Evolutionary conservation across 169 alveolate genomes (phyloP), one percentile per base, ranked within the genome.

Genomic region (Cryptosporidium baileyi): DNA sequence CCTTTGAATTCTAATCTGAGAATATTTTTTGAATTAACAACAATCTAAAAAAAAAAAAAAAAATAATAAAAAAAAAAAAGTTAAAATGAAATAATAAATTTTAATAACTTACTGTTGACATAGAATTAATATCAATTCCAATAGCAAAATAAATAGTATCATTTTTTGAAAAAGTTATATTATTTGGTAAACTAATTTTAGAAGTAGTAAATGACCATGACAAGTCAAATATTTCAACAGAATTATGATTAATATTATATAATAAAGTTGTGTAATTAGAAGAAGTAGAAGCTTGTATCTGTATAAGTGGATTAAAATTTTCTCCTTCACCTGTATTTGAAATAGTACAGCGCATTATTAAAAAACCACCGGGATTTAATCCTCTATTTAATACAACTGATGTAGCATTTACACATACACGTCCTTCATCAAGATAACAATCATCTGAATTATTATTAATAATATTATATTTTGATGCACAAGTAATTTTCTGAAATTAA

Each of bases 291-390:
- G 74, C 85, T n/a, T 74, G 85, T 36, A 74, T 74, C 22, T 74
- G 85, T 7, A 74, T 28, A 0, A 74, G 11, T 17, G 85, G 85
- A 36, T 74, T 43, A 1, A 38, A 19, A 22, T 74, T 74, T 15
- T 52, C 41, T 8, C 67, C 85, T 30, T 13, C 17, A 24, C 85
- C 85, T 3, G 49, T 41, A 11, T 54, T 54, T 22, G 32, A 22
- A 36, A 74, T 36, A 1, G 22, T 13, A 28, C 85, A 74, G 17
- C 67, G 57, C 28, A 74, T 9, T 40, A 54, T 32, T 5, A 74
- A 43, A 26, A 54, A 74, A 5, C 85, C 67, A 24, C 85, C 85
- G 3, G 85, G 85, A 54, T 74, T 74, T 67, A 74, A 36, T 17
- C 85, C 85, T 57, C 67, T 51, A 30, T 57, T 74, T 17, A 74